Percentiles rank a stretch among this genome's conserved stretches.
Evolutionary conservation across 371 early-diverging fungal genomes (phyloP).

Genomic region (Apophysomyces trapeziformis): DNA sequence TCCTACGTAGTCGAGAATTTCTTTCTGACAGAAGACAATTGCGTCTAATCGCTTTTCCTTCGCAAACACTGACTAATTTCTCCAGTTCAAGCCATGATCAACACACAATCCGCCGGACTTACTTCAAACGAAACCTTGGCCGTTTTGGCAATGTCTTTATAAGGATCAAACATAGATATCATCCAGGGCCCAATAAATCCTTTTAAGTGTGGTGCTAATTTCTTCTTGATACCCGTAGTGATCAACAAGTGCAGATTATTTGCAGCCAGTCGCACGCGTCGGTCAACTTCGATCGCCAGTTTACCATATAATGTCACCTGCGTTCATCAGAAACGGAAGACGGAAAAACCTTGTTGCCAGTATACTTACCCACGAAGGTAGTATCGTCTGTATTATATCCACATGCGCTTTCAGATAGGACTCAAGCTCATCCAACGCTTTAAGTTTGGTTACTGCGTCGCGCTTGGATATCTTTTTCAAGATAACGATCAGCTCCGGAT

Average conservation of each 20-base stretch:
- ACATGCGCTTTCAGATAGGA: conserved; percentile 52
- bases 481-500: conserved; percentile 64
- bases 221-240: conserved; percentile 58
- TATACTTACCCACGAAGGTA: conserved; percentile 40
- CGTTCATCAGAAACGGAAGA: conserved; percentile 14
- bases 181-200: conserved; percentile 68
- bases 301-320: conserved; percentile 59
- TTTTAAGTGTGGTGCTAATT: conserved; percentile 65
- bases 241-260: conserved; percentile 59
- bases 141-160: conserved; percentile 57
- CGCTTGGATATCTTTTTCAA: conserved; percentile 68
- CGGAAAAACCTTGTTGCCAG: conserved; percentile 9
- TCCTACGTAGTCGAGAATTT: conserved; percentile 58
- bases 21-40: conserved; percentile 63
- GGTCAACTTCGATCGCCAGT: conserved; percentile 65
- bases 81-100: background rate
- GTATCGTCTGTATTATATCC: conserved; percentile 27
- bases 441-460: conserved; percentile 68
- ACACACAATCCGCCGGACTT: background rate
- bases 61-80: conserved; percentile 55
- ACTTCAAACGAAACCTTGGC: conserved; percentile 63
- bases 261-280: conserved; percentile 61
- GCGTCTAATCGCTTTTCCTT: conserved; percentile 58
- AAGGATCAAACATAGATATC: conserved; percentile 63
- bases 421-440: conserved; percentile 71